These are phyloP conservation scores for Kwoniella botswanensis DNA, from an alignment of 768 basidiomycete genomes.

Conservation along the genomic window DNA sequence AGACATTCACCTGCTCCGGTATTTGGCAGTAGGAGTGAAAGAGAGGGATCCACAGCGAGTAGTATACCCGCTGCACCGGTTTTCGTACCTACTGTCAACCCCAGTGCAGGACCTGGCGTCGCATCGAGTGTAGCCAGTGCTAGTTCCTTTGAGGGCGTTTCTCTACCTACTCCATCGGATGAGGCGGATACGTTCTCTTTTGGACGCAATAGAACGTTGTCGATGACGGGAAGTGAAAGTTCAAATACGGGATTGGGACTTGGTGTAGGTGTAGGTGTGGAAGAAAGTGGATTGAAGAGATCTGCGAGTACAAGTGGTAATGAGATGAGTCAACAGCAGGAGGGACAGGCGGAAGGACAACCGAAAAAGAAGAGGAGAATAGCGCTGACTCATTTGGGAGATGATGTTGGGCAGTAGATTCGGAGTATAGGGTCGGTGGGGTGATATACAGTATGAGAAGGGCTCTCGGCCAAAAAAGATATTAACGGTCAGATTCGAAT, in stretches of 20 bases:
- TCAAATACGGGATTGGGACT: conserved; percentile 15
- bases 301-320: neutral
- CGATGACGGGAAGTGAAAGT: conserved; percentile 7
- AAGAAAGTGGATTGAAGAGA: conserved; percentile 2
- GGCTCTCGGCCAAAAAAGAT: no score
- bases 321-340: neutral
- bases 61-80: conserved; percentile 22
- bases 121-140: conserved; percentile 23
- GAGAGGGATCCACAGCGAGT: conserved; percentile 51
- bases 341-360: conserved; percentile 19
- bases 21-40: conserved; percentile 38
- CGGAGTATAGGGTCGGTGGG: neutral
- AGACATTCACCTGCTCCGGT: conserved; percentile 42
- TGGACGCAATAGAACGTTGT: conserved; percentile 1
- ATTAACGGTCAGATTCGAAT: no score
- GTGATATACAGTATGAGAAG: no score
- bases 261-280: conserved; percentile 26
- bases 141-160: conserved; percentile 35
- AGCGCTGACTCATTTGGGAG: conserved; percentile 46
- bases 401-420: conserved; percentile 3
- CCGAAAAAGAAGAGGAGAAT: conserved; percentile 55
- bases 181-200: conserved; percentile 30
- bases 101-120: no score
- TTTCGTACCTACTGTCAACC: neutral
- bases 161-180: conserved; percentile 44